phyloP scores from a whole-genome alignment of 345 rosid genomes.

The Excoecaria agallocha region DNA sequence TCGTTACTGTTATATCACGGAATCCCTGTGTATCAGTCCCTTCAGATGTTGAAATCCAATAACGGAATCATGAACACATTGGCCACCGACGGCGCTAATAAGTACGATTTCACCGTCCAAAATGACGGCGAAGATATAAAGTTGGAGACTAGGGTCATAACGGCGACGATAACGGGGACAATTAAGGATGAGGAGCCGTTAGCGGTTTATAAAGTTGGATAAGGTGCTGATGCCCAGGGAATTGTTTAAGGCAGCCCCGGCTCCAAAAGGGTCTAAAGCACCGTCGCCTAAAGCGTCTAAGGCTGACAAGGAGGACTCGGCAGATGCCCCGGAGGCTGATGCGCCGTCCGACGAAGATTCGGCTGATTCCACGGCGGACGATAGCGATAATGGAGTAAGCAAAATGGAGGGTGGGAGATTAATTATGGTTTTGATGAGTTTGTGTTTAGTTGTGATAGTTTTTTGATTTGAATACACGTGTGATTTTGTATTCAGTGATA shows the following conservation, averaged over 20 bases:
- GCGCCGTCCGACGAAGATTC: slow-evolving; percentile 21
- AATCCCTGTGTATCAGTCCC: slow-evolving; percentile 27
- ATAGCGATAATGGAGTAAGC: slow-evolving; percentile 16
- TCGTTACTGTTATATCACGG: slow-evolving; percentile 31
- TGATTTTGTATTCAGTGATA: background rate
- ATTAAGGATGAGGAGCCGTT: slow-evolving; percentile 35
- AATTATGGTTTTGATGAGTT: slow-evolving; percentile 33
- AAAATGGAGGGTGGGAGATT: slow-evolving; percentile 36
- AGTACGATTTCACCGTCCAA: slow-evolving; percentile 32
- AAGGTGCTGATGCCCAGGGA: slow-evolving; percentile 28
- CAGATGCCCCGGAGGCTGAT: slow-evolving; percentile 22
- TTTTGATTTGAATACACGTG: slow-evolving; percentile 1
- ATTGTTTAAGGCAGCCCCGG: slow-evolving; percentile 25
- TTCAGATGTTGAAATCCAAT: slow-evolving; percentile 28
- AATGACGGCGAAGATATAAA: slow-evolving; percentile 28
- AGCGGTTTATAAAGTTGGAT: slow-evolving; percentile 23
- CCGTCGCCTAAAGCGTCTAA: slow-evolving; percentile 19
- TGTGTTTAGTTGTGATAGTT: slow-evolving; percentile 38
- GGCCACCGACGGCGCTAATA: slow-evolving; percentile 32
- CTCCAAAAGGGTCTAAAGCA: background rate
- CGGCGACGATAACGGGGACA: slow-evolving; percentile 30
- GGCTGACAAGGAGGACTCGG: slow-evolving; percentile 11
- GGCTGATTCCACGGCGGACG: slow-evolving; percentile 21
- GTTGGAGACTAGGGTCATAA: slow-evolving; percentile 25
- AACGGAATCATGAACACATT: slow-evolving; percentile 31